phyloP scores from a whole-genome alignment of 2,329 filamentous ascomycete genomes.

The Kalmusia sp. region DNA sequence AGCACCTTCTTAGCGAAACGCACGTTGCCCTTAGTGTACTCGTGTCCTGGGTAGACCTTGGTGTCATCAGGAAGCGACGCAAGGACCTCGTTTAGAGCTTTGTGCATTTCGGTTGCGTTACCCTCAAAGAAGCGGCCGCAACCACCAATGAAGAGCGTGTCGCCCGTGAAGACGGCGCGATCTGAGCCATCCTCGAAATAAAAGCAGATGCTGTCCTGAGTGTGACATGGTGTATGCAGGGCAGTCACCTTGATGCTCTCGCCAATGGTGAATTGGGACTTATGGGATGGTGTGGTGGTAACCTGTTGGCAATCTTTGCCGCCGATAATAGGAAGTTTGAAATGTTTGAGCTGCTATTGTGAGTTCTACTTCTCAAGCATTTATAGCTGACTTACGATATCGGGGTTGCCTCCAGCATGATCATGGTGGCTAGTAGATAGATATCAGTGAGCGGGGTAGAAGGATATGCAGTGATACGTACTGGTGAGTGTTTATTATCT shows the following conservation, averaged over 20 bases:
- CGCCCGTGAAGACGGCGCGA: slow-evolving; percentile 89
- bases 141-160: slow-evolving; percentile 94
- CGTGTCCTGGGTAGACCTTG: slow-evolving; percentile 91
- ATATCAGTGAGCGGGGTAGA: slow-evolving; percentile 11
- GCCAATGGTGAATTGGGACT: slow-evolving; percentile 82
- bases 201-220: slow-evolving; percentile 97
- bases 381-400: slow-evolving; percentile 64
- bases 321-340: slow-evolving; percentile 79
- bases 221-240: slow-evolving; percentile 97
- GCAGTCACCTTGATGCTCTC: slow-evolving; percentile 79
- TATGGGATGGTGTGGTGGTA: slow-evolving; percentile 76
- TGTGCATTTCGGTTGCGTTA: slow-evolving; percentile 83
- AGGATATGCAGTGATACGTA: slow-evolving; percentile 55
- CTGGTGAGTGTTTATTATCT: slow-evolving; percentile 98
- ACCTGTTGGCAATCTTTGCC: slow-evolving; percentile 86
- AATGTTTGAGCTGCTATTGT: slow-evolving; percentile 60
- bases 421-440: slow-evolving; percentile 83
- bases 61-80: slow-evolving; percentile 86
- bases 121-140: slow-evolving; percentile 98
- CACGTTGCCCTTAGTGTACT: slow-evolving; percentile 97
- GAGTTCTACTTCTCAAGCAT: not conserved
- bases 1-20: slow-evolving; percentile 83
- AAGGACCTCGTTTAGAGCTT: slow-evolving; percentile 85
- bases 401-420: slow-evolving; percentile 89
- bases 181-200: slow-evolving; percentile 81